Conservation (phyloP, 2,329 filamentous ascomycete species). For the Xylariaceae sp. region DNA sequence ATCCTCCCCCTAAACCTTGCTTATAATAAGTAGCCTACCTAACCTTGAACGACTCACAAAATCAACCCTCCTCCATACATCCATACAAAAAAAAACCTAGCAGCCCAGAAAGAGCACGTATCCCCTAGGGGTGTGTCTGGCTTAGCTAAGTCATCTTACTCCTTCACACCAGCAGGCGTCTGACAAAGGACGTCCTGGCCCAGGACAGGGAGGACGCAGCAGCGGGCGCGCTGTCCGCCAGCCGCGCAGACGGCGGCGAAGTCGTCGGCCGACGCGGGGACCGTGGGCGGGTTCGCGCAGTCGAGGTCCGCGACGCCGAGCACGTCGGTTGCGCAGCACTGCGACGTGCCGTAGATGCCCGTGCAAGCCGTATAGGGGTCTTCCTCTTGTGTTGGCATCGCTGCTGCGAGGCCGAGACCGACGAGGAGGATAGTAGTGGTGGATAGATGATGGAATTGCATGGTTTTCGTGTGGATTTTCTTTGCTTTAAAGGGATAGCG, state of each 20-base stretch:
- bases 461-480: slow-evolving; percentile 12
- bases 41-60: no score
- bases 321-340: slow-evolving; percentile 59
- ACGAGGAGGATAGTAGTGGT: slow-evolving; percentile 18
- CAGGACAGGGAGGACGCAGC: slow-evolving; percentile 44
- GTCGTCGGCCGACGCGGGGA: slow-evolving; percentile 35
- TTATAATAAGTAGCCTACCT: no score
- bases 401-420: slow-evolving; percentile 19
- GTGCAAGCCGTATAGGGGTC: slow-evolving; percentile 36
- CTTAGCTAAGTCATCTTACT: no score
- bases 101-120: no score
- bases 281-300: slow-evolving; percentile 44
- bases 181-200: slow-evolving; percentile 31
- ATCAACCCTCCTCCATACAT: no score
- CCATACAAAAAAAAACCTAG: no score
- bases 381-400: no score
- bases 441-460: slow-evolving; percentile 19
- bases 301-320: slow-evolving; percentile 39
- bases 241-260: slow-evolving; percentile 41
- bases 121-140: no score
- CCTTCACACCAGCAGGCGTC: slow-evolving; percentile 21
- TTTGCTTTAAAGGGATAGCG: background rate
- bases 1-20: no score
- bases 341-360: slow-evolving; percentile 39
- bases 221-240: slow-evolving; percentile 43